Evolutionary conservation across 495 filamentous ascomycete species (phyloP), one percentile per base, ranked within the genome.

Genomic region (Bombardia bombarda): DNA sequence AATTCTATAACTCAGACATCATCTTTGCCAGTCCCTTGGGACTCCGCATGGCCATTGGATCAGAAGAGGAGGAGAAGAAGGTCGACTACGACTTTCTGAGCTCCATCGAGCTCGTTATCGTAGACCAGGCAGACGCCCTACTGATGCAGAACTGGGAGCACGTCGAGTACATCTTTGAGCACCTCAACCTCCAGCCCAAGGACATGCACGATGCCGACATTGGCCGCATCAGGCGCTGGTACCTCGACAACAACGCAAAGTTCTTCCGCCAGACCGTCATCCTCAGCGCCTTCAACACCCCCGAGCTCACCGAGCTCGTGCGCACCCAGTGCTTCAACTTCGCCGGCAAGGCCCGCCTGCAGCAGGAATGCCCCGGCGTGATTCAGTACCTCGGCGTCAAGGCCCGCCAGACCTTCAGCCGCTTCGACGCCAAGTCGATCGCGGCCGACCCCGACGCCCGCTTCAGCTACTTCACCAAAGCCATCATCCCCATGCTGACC

Each of bases 61-160:
- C 82, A 32, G 75, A 85, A 40, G 77, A 86, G 41, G 77, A 79
- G 20, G 62, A 73, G 17, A 63, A 89, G 63, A 90, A 90, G 56
- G 68, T 77, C 8, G 92, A 98, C 56, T 80, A 78, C 52, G 92
- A 98, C 61, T 98, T 94, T 59, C 74, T 98, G 17, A 88, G 82
- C 35, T 95, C 88, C 0, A 85, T 98, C 52, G 92, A 98, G 61
- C 58, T 98, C 8, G 80, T 88, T 19, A 70, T 98, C 28, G 72
- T 93, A 35, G 92, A 98, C 61, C 88, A 95, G 58, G 86, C 88
- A 31, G 93, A 97, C 60, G 88, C 89, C 1, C 72, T 97, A 13
- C 75, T 90, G 14, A 96, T 95, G 90, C 92, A 98, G 57, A 95
- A 95, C 63, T 97, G 93, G 92, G 90, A 95, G 52, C 89, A 97